Percentiles rank a stretch among this genome's conserved stretches.
Evolutionary conservation across 306 rosid species (phyloP).

Genomic region (Quercus parvula): DNA sequence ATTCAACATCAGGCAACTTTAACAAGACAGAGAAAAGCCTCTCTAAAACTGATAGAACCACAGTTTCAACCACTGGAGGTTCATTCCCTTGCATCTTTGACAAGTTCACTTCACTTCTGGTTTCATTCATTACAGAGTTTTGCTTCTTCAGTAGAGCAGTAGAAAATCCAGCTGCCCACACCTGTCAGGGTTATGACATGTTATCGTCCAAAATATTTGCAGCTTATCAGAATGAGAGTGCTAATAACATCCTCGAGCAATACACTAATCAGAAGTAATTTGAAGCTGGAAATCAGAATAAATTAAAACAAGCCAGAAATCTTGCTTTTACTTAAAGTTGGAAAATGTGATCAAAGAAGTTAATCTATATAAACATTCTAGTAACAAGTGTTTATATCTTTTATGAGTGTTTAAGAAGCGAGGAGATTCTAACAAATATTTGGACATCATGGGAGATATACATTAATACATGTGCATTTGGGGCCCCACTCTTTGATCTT

Average conservation of each 20-base stretch:
- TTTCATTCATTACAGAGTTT: slow-evolving; percentile 34
- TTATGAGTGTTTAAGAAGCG: neutral
- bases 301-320: neutral
- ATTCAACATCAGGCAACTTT: slow-evolving; percentile 58
- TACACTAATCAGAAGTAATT: neutral
- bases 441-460: neutral
- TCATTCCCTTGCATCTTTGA: slow-evolving; percentile 42
- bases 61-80: slow-evolving; percentile 39
- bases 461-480: neutral
- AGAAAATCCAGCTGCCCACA: slow-evolving; percentile 94
- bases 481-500: neutral
- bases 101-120: slow-evolving; percentile 28
- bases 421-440: neutral
- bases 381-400: neutral
- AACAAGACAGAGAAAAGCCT: slow-evolving; percentile 56
- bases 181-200: slow-evolving; percentile 37
- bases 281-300: neutral
- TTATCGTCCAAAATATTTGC: neutral
- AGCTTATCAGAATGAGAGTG: neutral
- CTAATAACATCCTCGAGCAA: neutral
- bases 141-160: slow-evolving; percentile 71
- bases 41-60: slow-evolving; percentile 51
- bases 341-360: neutral
- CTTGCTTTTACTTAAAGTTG: neutral
- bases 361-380: neutral